Conservation (phyloP, 345 rosid genomes). For the Physaria fendleri region DNA sequence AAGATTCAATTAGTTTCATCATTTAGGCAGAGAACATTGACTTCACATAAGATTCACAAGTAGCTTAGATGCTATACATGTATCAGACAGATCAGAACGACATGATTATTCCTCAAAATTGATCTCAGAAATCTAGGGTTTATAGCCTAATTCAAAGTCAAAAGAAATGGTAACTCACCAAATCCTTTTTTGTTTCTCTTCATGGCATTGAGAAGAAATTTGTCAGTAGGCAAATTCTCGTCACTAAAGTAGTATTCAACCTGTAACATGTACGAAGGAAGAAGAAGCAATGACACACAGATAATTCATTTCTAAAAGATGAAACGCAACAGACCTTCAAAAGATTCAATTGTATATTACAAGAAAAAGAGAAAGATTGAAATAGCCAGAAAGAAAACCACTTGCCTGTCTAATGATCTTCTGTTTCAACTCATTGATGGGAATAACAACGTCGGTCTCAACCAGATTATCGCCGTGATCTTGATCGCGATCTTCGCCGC, state of each 20-base stretch:
- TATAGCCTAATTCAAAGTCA: neutral
- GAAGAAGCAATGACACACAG: too few species aligned
- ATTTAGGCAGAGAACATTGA: too few species aligned
- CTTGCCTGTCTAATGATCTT: slow-evolving; percentile 63
- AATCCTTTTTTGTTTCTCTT: slow-evolving; percentile 76
- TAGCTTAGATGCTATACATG: too few species aligned
- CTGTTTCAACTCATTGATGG: slow-evolving; percentile 45
- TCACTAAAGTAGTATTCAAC: slow-evolving; percentile 92
- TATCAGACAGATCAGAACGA: neutral
- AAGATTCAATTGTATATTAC: too few species aligned
- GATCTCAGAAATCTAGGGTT: neutral
- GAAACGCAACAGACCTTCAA: too few species aligned
- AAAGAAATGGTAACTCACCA: slow-evolving; percentile 42
- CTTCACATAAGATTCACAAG: too few species aligned
- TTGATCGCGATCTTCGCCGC: slow-evolving; percentile 30
- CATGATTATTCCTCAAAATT: neutral
- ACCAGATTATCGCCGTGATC: slow-evolving; percentile 23
- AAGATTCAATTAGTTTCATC: too few species aligned
- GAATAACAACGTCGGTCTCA: slow-evolving; percentile 21
- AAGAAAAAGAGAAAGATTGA: too few species aligned
- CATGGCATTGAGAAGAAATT: slow-evolving; percentile 53
- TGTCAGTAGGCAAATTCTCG: slow-evolving; percentile 80
- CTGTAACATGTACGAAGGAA: too few species aligned
- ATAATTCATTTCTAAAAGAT: too few species aligned
- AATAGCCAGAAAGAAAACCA: too few species aligned